Base-by-base conservation (phyloP, 331 rosid species). In the Rosa hybrid region DNA sequence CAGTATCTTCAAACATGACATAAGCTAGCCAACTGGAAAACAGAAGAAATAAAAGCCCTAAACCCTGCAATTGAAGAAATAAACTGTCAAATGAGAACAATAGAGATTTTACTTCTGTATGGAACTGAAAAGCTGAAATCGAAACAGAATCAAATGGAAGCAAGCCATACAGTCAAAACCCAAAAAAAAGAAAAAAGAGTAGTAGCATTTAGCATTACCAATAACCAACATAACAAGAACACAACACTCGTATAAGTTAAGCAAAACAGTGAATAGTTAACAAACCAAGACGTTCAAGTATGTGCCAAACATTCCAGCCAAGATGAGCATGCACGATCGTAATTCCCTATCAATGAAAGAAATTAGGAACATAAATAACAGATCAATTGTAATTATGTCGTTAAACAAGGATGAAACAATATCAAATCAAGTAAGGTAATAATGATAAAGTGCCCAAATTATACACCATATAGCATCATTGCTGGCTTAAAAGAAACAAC, bases 1-100 rank as follows among this genome's bases (percentile, higher is more conserved):
- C 79, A 8, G 97, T 93, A 80, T 96, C 99, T 89, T 93, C 99
- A 85, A 96, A 96, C 81, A 96, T 84, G 84, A 96, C 98, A 85
- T 88, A 96, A 30, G 96, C 98, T 78, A 96, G 82, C 99, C 99
- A 96, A 83, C 98, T 96, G 64, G 98, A 59, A 85, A 96, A 91
- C 83, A 96, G 85, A 88, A 96, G 98, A 89, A 96, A 96, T 60
- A 96, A 83, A 84, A 93, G 83, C 80, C 90, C 83, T 77, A 96
- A 85, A 81, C 94, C 97, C 99, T 96, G 94, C 89, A 91, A 86
- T 80, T 75, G 73, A 63, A 69, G 68, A 68, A 88, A 72, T 72
- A 57, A 72, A 78, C 53, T 77, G 56, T 46, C 49, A 45, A 53
- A 54, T 65, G 51, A 39, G 60, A 34, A 62, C 20, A 49, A 8